Evolutionary conservation across 2,329 filamentous ascomycete species (phyloP).

Genomic region (Pseudopithomyces maydicus): DNA sequence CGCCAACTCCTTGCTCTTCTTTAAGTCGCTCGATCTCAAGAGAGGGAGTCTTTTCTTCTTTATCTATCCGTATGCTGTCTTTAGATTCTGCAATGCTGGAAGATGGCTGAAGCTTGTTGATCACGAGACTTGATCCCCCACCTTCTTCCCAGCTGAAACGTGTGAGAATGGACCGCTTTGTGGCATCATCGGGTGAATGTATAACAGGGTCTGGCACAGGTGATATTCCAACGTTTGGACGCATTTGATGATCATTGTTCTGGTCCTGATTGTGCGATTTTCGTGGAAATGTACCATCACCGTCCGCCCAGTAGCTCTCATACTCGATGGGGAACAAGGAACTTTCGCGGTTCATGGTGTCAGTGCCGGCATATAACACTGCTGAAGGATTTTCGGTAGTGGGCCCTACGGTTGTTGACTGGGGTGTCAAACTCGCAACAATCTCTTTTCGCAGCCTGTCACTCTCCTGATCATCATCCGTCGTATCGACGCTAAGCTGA

Average conservation of each 20-base stretch:
- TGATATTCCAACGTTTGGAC: constrained; percentile 14
- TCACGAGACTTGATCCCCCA: constrained; percentile 9
- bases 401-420: constrained; percentile 27
- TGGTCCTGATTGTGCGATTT: constrained; percentile 31
- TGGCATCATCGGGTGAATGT: constrained; percentile 16
- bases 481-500: constrained; percentile 56
- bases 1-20: constrained; percentile 25
- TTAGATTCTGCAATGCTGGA: constrained; percentile 13
- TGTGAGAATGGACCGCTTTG: constrained; percentile 25
- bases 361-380: constrained; percentile 32
- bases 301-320: constrained; percentile 67
- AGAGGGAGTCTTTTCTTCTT: constrained; percentile 13
- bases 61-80: constrained; percentile 13
- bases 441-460: constrained; percentile 77
- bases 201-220: constrained; percentile 13
- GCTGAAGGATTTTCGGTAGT: constrained; percentile 22
- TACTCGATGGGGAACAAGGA: constrained; percentile 69
- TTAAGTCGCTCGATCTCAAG: constrained; percentile 19
- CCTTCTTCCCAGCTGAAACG: constrained; percentile 42
- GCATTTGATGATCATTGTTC: background rate
- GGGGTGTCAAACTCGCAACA: constrained; percentile 65
- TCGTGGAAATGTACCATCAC: constrained; percentile 48
- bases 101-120: constrained; percentile 12
- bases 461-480: constrained; percentile 68
- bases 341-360: constrained; percentile 57